Conservation (phyloP, 2,329 filamentous ascomycete species). For the Nannizzia gypsea region DNA sequence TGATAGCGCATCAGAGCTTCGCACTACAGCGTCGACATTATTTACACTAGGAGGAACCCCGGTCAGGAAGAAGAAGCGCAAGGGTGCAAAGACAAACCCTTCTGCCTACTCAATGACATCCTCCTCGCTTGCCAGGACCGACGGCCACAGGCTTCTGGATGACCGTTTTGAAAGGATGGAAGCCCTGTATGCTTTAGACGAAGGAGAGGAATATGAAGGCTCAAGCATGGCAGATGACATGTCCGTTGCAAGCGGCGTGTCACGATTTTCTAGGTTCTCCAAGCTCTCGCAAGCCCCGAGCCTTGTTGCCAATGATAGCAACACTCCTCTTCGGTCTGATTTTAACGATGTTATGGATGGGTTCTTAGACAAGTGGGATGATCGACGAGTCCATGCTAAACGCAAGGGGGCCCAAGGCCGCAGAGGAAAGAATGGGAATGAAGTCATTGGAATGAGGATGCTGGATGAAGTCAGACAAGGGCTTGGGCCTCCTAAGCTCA, state of each 20-base stretch:
- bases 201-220: conserved; percentile 40
- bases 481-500: conserved; percentile 62
- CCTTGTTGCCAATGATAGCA: conserved; percentile 26
- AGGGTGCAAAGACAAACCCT: conserved; percentile 78
- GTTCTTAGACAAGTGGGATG: conserved; percentile 58
- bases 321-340: conserved; percentile 56
- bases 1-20: conserved; percentile 30
- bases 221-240: conserved; percentile 24
- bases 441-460: conserved; percentile 72
- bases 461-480: conserved; percentile 77
- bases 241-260: conserved; percentile 36
- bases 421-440: conserved; percentile 65
- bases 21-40: conserved; percentile 34
- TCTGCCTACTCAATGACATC: conserved; percentile 88
- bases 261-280: conserved; percentile 32
- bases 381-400: conserved; percentile 33
- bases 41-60: conserved; percentile 53
- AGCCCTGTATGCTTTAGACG: conserved; percentile 59
- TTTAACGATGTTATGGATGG: conserved; percentile 90
- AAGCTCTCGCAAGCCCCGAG: conserved; percentile 53
- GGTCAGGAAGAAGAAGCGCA: conserved; percentile 75
- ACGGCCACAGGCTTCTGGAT: conserved; percentile 74
- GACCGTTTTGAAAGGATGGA: conserved; percentile 86
- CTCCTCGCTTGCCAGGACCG: conserved; percentile 74
- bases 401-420: conserved; percentile 40